A percentile compares a stretch with the other conserved stretches of the same genome.
These are phyloP conservation scores for Xylariaceae sp. DNA, from an alignment of 2,329 filamentous ascomycete species.

Conservation along the genomic window DNA sequence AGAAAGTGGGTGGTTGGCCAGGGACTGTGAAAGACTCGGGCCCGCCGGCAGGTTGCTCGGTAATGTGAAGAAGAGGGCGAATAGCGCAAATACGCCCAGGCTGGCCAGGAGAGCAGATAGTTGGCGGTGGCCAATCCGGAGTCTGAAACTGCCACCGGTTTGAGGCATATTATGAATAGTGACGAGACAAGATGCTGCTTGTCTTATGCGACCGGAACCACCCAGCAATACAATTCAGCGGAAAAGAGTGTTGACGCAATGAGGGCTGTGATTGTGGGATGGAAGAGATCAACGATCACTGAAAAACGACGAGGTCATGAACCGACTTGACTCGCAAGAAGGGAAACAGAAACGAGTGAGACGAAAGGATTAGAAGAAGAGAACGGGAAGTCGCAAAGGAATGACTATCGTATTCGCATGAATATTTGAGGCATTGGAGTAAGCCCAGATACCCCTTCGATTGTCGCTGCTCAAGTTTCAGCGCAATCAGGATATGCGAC, in stretches of 20 bases:
- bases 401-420: too few relatives aligned
- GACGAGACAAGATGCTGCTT: not conserved
- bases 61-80: conserved; percentile 49
- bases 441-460: too few relatives aligned
- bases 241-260: not conserved
- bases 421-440: too few relatives aligned
- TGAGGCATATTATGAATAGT: conserved; percentile 38
- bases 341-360: too few relatives aligned
- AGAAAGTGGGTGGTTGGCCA: conserved; percentile 45
- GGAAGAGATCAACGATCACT: too few relatives aligned
- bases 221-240: not conserved
- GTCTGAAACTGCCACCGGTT: conserved; percentile 43
- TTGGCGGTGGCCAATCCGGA: conserved; percentile 48
- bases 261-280: not conserved
- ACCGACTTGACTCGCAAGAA: too few relatives aligned
- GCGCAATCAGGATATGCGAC: too few relatives aligned
- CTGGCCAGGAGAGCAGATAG: conserved; percentile 47
- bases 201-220: not conserved
- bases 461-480: too few relatives aligned
- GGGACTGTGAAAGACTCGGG: conserved; percentile 44
- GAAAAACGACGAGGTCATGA: too few relatives aligned
- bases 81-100: conserved; percentile 49
- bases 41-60: conserved; percentile 44
- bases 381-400: too few relatives aligned
- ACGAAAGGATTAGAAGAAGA: too few relatives aligned